Evolutionary conservation across 352 stramenopile genomes (phyloP), one percentile per base, ranked within the genome.

Genomic region (Globisporangium spinosum): DNA sequence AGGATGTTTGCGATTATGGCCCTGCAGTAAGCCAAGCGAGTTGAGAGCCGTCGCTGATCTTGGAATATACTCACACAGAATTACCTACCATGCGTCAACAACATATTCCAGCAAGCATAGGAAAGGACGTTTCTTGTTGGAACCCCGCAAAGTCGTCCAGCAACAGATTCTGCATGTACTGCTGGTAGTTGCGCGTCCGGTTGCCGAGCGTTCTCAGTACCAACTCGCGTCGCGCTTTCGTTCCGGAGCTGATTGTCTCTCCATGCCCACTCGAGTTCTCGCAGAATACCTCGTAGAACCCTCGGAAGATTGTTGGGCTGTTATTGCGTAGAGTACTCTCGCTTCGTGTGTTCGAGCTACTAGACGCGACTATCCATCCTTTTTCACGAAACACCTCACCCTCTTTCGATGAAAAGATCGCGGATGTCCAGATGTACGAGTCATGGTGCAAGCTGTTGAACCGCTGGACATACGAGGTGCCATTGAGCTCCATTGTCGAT

Each of bases 281-380:
- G 35, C 35, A 40, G 35, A 15, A 40, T 10, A 40, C 10, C 35
- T 40, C 9, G 35, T 40, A 40, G 35, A 13, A 40, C 35, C 35
- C 35, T 40, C 35, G 62, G 12, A 56, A 68, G 53, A 57, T 25
- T 25, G 62, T 45, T 29, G 15, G 17, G n/a, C 62, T 29, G 9
- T 13, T 10, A 1, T 40, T 40, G 35, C 9, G 9, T 38, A 12
- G 34, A 38, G 10, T 13, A 13, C 34, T 38, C 10, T 38, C 34
- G 35, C 35, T 40, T 40, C 9, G 9, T 4, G 20, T 2, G 40
- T 9, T 45, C n/a, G 29, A 10, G 17, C 17, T 43, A 15, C 12
- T 40, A 2, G 55, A 49, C 23, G 57, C 56, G 15, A 70, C 56
- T 13, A 65, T 45, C 64, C 64, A 70, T 17, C 56, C 55, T 12